Conservation (phyloP, 2,329 filamentous ascomycete species). For the Gnomoniopsis sp. region DNA sequence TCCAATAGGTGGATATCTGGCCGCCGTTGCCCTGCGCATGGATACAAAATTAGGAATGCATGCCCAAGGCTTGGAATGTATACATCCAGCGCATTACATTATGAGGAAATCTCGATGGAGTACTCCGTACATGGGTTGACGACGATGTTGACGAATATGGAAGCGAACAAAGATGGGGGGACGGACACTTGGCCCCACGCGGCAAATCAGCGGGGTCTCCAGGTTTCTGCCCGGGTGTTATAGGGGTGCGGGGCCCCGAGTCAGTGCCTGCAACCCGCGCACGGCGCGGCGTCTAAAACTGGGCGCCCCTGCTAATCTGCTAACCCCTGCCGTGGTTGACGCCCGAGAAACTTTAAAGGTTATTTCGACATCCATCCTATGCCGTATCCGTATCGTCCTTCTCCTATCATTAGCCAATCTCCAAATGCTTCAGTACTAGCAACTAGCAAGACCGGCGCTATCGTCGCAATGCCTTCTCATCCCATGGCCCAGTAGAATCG, state of each 20-base stretch:
- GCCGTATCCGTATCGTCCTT: no score
- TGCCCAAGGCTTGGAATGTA: not conserved
- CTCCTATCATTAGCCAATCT: no score
- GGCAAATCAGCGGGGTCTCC: not conserved
- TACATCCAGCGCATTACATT: not conserved
- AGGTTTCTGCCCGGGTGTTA: not conserved
- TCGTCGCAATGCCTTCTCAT: no score
- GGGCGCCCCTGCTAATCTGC: not conserved
- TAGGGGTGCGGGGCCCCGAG: not conserved
- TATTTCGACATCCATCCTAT: not conserved
- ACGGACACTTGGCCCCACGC: no score
- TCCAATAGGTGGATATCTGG: no score
- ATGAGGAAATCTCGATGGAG: not conserved
- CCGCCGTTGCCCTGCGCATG: no score
- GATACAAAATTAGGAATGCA: not conserved
- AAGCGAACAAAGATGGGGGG: no score
- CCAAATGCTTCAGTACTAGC: no score
- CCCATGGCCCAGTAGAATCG: no score
- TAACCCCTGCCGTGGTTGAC: no score
- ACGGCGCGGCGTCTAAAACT: not conserved
- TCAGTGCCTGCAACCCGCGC: not conserved
- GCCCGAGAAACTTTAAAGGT: not conserved
- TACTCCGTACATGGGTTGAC: not conserved
- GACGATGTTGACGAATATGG: not conserved
- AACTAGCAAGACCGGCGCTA: no score